Base-by-base conservation (phyloP, 2,329 filamentous ascomycete genomes). In the Epicoccum sorghinum region DNA sequence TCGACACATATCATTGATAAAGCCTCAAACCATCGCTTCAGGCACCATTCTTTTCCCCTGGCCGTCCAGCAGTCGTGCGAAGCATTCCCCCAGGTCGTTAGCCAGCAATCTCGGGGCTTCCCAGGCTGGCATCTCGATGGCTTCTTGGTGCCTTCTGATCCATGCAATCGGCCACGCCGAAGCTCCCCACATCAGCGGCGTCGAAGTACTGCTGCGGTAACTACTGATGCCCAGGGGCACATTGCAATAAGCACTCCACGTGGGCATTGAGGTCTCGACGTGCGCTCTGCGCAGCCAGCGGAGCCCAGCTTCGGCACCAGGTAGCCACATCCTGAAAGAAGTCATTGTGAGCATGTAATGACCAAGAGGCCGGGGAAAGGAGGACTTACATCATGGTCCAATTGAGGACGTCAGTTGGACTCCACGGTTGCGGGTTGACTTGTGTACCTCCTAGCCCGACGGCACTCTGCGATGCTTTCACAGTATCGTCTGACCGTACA, bases 331-430 rank as follows among this genome's bases (percentile, higher is more conserved):
- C 47, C 52, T 55, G 10, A 27, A 9, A 10, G 27, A 4, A 10
- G 27, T 55, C 25, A 53, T 38, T 14, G 30, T 27, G 14, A 3
- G 13, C 18, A 37, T 37, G 35, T 33, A n/a, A 9, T 10, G 7
- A 14, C 4, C 4, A 12, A 10, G 7, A 4, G 6, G 7, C 4
- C 18, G 18, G 18, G 6, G 35, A 24, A 2, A 18, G 9, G n/a
- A 4, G 6, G 13, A 47, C 48, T 4, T 85, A 82, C 25, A 89
- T 73, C 67, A 70, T 70, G 0, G 64, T 66, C 58, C 65, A 69
- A 23, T 83, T 84, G 53, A 89, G 77, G 23, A 89, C 76, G 49
- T 88, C 83, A 1, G 72, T 75, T 4, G 71, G 69, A 4, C 69
- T 67, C 75, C 75, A 78, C 5, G 30, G 4, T 4, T 40, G 35